Conservation (phyloP, 306 rosid species). For the Cucurbita pepo region DNA sequence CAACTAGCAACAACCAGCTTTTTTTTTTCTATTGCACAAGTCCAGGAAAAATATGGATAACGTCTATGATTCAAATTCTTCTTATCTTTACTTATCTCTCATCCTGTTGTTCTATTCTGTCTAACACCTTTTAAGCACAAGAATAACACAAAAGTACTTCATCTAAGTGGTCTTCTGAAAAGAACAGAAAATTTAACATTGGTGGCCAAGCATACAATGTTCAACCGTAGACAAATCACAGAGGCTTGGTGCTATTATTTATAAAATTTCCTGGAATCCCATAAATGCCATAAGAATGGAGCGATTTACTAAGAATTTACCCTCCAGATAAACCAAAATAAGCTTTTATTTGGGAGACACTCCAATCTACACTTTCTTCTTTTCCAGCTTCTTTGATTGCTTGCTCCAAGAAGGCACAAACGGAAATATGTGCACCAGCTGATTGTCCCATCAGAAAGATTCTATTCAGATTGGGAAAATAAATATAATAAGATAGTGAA, state of each 20-base stretch:
- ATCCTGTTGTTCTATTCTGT: background rate
- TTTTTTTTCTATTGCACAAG: background rate
- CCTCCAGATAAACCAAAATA: slow-evolving; percentile 97
- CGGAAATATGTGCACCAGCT: slow-evolving; percentile 89
- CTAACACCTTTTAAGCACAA: background rate
- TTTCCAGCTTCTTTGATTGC: slow-evolving; percentile 45
- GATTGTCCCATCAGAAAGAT: slow-evolving; percentile 97
- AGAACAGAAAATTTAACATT: background rate
- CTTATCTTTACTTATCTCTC: background rate
- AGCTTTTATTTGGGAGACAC: slow-evolving; percentile 54
- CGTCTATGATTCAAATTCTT: background rate
- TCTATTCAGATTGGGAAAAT: slow-evolving; percentile 24
- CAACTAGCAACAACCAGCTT: background rate
- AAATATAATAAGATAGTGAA: slow-evolving; percentile 7
- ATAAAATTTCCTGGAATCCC: background rate
- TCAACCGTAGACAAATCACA: background rate
- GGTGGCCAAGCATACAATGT: background rate
- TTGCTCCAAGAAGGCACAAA: slow-evolving; percentile 74
- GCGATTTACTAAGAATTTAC: slow-evolving; percentile 22
- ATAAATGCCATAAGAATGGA: background rate
- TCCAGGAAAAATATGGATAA: background rate
- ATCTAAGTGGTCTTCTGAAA: background rate
- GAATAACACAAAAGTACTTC: background rate
- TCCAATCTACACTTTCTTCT: slow-evolving; percentile 39
- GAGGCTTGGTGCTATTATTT: background rate